phyloP scores from a whole-genome alignment of 176 grass and related monocot genomes.

The Triticum dicoccoides region DNA sequence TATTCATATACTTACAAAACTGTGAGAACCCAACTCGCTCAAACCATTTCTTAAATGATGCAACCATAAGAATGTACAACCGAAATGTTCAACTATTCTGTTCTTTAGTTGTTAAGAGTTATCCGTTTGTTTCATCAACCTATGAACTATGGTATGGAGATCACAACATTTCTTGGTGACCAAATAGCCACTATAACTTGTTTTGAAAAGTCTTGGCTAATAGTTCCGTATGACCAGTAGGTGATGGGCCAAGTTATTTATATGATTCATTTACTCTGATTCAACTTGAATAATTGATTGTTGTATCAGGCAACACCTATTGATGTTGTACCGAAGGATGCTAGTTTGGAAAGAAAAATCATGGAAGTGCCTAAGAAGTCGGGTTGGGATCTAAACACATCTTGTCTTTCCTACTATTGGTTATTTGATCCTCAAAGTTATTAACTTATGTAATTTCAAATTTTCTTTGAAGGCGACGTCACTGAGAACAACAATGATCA shows the following conservation, averaged over 20 bases:
- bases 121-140: neutral
- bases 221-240: neutral
- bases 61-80: neutral
- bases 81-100: neutral
- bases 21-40: neutral
- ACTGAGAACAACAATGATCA: neutral
- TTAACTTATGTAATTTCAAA: neutral
- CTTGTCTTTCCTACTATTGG: neutral
- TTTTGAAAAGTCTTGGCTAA: neutral
- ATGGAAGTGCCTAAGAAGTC: neutral
- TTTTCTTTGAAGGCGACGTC: neutral
- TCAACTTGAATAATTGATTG: neutral
- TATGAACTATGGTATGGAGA: neutral
- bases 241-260: neutral
- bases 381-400: neutral
- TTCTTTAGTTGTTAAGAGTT: too few species aligned
- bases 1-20: neutral
- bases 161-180: neutral
- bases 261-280: neutral
- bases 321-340: neutral
- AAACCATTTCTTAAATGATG: neutral
- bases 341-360: neutral
- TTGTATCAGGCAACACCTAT: neutral
- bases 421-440: neutral
- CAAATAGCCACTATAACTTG: neutral